phyloP scores from a whole-genome alignment of 306 rosid species.

The Delonix regia region DNA sequence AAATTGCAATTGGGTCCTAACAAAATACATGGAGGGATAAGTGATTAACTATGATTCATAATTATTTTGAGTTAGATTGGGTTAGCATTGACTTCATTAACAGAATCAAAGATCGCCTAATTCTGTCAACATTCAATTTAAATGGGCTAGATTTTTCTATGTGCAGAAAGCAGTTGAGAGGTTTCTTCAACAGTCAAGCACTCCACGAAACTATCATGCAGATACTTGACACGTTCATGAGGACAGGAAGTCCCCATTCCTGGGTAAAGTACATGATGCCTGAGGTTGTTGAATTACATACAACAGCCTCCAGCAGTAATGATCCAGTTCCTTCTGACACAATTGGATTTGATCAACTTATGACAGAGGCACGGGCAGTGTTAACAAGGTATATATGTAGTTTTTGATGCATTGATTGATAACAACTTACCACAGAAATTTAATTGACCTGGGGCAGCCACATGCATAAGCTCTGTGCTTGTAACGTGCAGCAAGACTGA shows the following conservation, averaged over 20 bases:
- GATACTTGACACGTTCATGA: conserved; percentile 74
- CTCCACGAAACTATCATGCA: conserved; percentile 65
- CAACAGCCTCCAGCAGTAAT: conserved; percentile 43
- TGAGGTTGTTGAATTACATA: conserved; percentile 48
- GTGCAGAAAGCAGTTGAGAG: conserved; percentile 80
- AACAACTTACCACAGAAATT: conserved; percentile 19
- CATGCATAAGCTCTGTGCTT: conserved; percentile 23
- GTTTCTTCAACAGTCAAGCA: conserved; percentile 57
- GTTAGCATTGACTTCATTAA: conserved; percentile 1
- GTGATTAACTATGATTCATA: not conserved
- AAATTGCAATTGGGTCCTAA: not conserved
- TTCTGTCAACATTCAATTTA: conserved; percentile 32
- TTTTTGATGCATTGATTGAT: conserved; percentile 13
- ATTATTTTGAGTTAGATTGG: not conserved
- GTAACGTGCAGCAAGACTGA: not conserved
- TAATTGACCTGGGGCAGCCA: conserved; percentile 1
- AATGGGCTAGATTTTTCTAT: conserved; percentile 39
- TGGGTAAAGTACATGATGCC: conserved; percentile 90
- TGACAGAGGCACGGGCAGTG: conserved; percentile 77
- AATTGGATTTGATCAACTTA: conserved; percentile 74
- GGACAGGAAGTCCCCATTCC: conserved; percentile 64
- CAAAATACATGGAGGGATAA: not conserved
- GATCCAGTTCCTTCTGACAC: conserved; percentile 42
- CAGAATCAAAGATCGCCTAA: conserved; percentile 30
- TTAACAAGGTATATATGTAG: conserved; percentile 67